Base-by-base conservation (phyloP, 2,329 filamentous ascomycete genomes). In the Trichocomaceae sp. region DNA sequence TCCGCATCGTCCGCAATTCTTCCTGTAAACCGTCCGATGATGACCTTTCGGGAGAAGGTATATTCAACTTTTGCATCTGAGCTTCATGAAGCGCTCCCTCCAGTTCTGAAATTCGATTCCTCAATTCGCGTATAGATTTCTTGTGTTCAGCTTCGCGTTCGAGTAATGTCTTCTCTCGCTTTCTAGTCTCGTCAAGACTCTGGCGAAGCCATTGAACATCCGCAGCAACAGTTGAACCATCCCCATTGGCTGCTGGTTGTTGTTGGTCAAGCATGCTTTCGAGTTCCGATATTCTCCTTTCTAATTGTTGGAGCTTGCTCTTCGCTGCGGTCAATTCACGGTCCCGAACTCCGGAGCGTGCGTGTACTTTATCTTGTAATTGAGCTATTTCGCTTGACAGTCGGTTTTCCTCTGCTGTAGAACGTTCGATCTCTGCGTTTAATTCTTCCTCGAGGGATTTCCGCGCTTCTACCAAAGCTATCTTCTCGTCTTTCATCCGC, bases 71-170 rank as follows among this genome's bases (percentile, higher is more conserved):
- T 22, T 72, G 72, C 56, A 77, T 72, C 50, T 75, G 69, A 5
- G 80, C 77, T 56, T 90, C 83, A 60, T 87, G 84, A 4, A 85
- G 75, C 56, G 85, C 81, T 41, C 80, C 79, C 65, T 89, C 86
- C 15, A 90, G 77, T 35, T 87, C 82, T 2, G 79, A 75, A 48
- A 89, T 79, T 55, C 85, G 80, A 47, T 79, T 78, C 66, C 86
- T 87, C 56, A 87, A 79, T 19, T 76, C 74, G 57, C 84, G 84
- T 56, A 86, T 76, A 1, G 75, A 72, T 29, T 85, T 80, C 61
- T 83, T 86, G 60, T 86, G 81, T 6, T 79, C 69, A 9, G 78
- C 73, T 63, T 88, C 86, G n/a, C 83, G 82, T 61, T 87, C 81
- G 29, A 85, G 70, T 50, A 83, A 78, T 17, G 83, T 79, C 15